Evolutionary conservation across 768 basidiomycete genomes (phyloP), one percentile per base, ranked within the genome.

Genomic region (Leccinum boreale): DNA sequence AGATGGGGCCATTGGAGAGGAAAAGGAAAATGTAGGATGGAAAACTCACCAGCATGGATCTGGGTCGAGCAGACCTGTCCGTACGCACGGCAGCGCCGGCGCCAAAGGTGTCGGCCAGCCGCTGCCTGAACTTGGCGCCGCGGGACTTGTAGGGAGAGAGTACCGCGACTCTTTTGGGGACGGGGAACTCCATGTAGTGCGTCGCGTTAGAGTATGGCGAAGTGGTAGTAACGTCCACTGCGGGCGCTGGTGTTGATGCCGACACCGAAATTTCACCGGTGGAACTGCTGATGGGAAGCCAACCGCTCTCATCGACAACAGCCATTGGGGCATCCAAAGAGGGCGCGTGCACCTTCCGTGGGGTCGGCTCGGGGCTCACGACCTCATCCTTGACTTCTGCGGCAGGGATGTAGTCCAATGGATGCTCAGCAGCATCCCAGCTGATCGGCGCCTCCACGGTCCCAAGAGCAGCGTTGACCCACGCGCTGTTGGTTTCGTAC

Each of bases 391-490:
- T 44, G 42, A 44, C 19, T 21, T 11, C 19, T 51, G 1, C 59
- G 55, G 21, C 39, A 28, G n/a, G 51, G 36, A 61, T 50, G 10
- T 53, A 35, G 31, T 67, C 51, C n/a, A 33, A 5, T 33, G 31
- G 31, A 12, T 53, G 3, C 49, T 60, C 61, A 4, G 45, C 56
- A 33, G 14, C 12, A 14, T 57, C 56, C 67, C 66, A 68, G 53
- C 46, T 21, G 36, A 70, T 47, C 3, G 66, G 58, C 3, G 70
- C 70, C 4, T 58, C 10, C 4, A 53, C 53, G 0, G 70, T 71
- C 47, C 58, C 70, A 6, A 71, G 66, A 1, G 68, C 64, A 3
- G 58, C 58, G 17, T 71, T 70, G 24, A 71, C 50, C 5, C 53
- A 29, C 4, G 24, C 56, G 6, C 58, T 2, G 19, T 66, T 63